These are phyloP conservation scores for Eucalyptus sideroxylon DNA, from an alignment of 345 rosid genomes.

Conservation along the genomic window DNA sequence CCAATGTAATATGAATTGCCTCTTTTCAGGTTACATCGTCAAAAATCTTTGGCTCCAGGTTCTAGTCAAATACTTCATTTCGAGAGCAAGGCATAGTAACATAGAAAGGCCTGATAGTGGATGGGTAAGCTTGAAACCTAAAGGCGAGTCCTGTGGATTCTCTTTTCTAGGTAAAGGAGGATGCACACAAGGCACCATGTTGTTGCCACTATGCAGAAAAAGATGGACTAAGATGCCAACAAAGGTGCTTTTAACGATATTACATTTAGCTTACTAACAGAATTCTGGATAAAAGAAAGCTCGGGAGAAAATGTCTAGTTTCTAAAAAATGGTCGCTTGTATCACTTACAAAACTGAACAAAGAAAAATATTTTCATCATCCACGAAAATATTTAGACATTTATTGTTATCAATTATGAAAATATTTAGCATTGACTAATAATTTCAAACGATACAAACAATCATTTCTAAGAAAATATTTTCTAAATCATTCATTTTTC, in stretches of 20 bases:
- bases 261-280: not conserved
- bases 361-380: not conserved
- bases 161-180: not conserved
- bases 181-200: not conserved
- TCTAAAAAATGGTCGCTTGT: not conserved
- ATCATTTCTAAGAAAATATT: not conserved
- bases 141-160: not conserved
- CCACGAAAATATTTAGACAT: not conserved
- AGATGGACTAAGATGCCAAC: not conserved
- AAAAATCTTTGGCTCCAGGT: not conserved
- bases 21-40: not conserved
- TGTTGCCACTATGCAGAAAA: not conserved
- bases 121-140: not conserved
- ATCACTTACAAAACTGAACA: accelerated
- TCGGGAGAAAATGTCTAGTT: not conserved
- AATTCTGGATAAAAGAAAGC: not conserved
- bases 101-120: not conserved
- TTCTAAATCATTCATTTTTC: not conserved
- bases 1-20: not conserved
- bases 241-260: not conserved
- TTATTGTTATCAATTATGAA: not conserved
- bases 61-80: not conserved
- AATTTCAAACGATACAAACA: not conserved
- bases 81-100: not conserved
- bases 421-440: not conserved